Conservation (phyloP, 345 rosid genomes). For the Salix brachista region DNA sequence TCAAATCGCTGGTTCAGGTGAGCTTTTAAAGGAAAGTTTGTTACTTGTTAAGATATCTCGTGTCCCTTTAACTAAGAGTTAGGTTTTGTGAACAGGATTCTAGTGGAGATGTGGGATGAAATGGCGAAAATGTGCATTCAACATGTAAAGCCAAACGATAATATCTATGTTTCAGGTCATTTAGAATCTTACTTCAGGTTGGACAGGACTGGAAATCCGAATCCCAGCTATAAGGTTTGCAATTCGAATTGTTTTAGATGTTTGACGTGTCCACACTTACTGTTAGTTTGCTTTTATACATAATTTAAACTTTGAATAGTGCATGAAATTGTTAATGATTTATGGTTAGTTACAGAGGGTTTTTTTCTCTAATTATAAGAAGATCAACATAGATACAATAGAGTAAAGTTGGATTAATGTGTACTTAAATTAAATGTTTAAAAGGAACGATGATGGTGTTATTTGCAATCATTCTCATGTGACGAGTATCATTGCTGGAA, state of each 20-base stretch:
- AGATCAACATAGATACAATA: no score
- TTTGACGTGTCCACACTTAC: no score
- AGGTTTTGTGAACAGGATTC: conserved; percentile 37
- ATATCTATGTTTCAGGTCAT: conserved; percentile 53
- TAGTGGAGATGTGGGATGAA: conserved; percentile 40
- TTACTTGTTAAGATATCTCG: neutral
- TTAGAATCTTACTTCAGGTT: conserved; percentile 31
- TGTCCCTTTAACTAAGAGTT: neutral
- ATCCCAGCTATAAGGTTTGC: conserved; percentile 41
- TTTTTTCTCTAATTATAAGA: no score
- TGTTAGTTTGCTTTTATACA: neutral
- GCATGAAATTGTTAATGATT: neutral
- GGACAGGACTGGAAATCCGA: conserved; percentile 21
- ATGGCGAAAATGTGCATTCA: conserved; percentile 43
- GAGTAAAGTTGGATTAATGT: neutral
- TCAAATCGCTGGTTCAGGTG: conserved; percentile 45
- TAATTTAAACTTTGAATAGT: neutral
- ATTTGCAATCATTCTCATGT: neutral
- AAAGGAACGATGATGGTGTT: neutral
- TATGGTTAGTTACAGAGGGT: neutral
- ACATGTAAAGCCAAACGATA: conserved; percentile 58
- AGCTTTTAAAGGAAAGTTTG: conserved; percentile 6
- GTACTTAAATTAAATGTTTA: neutral
- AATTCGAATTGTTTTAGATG: neutral
- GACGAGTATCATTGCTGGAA: neutral